These are phyloP conservation scores for Candida pini DNA, from an alignment of 805 yeast genomes.

Conservation along the genomic window DNA sequence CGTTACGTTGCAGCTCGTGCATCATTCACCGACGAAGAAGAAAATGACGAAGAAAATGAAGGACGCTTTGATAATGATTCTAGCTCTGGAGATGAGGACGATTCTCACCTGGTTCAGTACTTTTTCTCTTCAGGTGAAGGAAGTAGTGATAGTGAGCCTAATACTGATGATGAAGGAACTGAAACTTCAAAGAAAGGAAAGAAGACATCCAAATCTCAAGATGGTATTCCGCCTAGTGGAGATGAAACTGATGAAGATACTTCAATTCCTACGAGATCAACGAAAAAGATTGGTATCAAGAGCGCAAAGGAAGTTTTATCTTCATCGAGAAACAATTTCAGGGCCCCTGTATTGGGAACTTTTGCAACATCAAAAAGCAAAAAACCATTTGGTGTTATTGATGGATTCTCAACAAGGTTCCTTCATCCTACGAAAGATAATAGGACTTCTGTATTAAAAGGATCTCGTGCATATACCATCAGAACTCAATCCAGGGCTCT, in stretches of 20 bases:
- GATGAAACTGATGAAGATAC: constrained; percentile 94
- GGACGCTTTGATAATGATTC: too few relatives aligned
- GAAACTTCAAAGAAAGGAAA: constrained; percentile 5
- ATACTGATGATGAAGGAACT: constrained; percentile 7
- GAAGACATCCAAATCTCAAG: not conserved
- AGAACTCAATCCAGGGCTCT: not conserved
- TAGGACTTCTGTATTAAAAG: constrained; percentile 21
- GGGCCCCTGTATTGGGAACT: constrained; percentile 90
- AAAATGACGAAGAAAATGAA: constrained; percentile 24
- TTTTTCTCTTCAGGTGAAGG: constrained; percentile 42
- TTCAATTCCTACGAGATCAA: constrained; percentile 67
- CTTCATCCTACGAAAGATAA: constrained; percentile 42
- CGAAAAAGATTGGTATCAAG: constrained; percentile 62
- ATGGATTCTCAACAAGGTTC: constrained; percentile 87
- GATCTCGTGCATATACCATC: constrained; percentile 8
- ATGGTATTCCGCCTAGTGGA: constrained; percentile 44
- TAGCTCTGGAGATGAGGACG: constrained; percentile 42
- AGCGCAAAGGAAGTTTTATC: constrained; percentile 93
- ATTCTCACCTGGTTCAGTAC: constrained; percentile 69
- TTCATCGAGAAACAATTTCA: constrained; percentile 72
- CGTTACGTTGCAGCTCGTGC: constrained; percentile 13
- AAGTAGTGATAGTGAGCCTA: constrained; percentile 7
- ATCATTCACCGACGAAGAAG: constrained; percentile 14
- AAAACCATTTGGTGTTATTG: constrained; percentile 90
- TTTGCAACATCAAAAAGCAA: constrained; percentile 72